These are phyloP conservation scores for Fremontodendron californicum DNA, from an alignment of 345 rosid species.

Conservation along the genomic window DNA sequence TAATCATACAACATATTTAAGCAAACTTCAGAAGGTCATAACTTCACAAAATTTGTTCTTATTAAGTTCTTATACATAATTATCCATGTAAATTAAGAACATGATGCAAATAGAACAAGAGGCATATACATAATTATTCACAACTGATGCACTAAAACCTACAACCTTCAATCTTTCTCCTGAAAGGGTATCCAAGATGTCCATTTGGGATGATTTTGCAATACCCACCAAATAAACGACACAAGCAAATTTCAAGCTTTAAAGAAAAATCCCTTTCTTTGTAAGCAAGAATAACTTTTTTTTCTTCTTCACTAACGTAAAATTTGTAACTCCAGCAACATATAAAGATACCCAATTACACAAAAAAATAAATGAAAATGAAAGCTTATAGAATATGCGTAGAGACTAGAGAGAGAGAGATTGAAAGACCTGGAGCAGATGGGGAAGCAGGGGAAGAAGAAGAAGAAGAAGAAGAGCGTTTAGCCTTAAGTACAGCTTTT, in stretches of 20 bases:
- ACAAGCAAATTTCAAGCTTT: too few relatives aligned
- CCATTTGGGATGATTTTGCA: neutral
- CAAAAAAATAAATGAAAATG: neutral
- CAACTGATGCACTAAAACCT: neutral
- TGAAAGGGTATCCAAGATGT: neutral
- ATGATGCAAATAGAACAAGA: neutral
- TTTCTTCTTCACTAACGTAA: neutral
- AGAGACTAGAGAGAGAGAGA: neutral
- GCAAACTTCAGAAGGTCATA: neutral
- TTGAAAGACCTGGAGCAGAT: neutral
- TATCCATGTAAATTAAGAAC: neutral
- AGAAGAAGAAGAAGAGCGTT: constrained; percentile 8
- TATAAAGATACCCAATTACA: neutral
- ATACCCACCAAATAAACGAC: neutral
- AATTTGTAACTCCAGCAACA: neutral
- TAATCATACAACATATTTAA: too few relatives aligned
- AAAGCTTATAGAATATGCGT: neutral
- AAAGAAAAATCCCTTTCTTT: neutral
- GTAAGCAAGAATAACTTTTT: neutral
- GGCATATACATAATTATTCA: neutral
- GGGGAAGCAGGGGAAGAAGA: constrained; percentile 5
- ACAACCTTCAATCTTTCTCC: neutral
- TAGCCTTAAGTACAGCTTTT: neutral
- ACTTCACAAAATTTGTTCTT: neutral
- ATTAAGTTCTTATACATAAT: neutral